Percentiles rank a stretch among this genome's conserved stretches.
These are phyloP conservation scores for Arthrinium puccinioides DNA, from an alignment of 2,329 filamentous ascomycete genomes.

Conservation along the genomic window DNA sequence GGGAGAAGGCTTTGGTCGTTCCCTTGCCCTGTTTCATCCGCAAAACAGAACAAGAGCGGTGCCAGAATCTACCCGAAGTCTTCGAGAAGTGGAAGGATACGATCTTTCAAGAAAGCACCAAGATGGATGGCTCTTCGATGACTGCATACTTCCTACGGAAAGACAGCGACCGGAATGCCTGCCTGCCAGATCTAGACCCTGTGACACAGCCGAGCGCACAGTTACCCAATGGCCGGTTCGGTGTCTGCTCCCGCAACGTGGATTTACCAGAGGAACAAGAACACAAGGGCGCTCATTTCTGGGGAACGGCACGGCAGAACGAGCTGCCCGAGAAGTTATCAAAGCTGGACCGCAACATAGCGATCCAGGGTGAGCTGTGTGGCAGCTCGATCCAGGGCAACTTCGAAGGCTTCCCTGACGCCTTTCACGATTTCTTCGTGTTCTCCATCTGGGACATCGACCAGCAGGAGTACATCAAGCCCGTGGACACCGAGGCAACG, in stretches of 20 bases:
- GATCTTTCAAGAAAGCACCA: conserved; percentile 28
- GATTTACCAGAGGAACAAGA: conserved; percentile 15
- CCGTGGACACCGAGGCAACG: conserved; percentile 18
- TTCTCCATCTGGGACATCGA: conserved; percentile 26
- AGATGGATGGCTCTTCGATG: conserved; percentile 32
- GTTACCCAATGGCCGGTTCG: conserved; percentile 18
- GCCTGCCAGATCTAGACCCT: conserved; percentile 10
- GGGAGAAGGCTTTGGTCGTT: conserved; percentile 6
- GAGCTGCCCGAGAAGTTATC: conserved; percentile 15
- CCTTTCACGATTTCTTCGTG: conserved; percentile 23
- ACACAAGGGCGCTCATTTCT: conserved; percentile 10
- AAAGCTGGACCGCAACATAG: conserved; percentile 12
- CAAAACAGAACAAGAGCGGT: conserved; percentile 14
- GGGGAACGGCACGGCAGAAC: conserved; percentile 14
- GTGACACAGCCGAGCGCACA: conserved; percentile 6
- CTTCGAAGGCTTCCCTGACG: conserved; percentile 15
- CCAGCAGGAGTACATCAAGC: conserved; percentile 16
- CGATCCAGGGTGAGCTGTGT: conserved; percentile 25
- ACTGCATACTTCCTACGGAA: conserved; percentile 26
- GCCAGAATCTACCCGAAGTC: conserved; percentile 14
- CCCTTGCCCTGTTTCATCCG: conserved; percentile 15
- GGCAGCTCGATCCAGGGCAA: conserved; percentile 19
- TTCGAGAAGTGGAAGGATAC: conserved; percentile 12
- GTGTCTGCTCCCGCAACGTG: conserved; percentile 21
- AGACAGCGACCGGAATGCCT: conserved; percentile 10